These are phyloP conservation scores for Saturnispora bothae DNA, from an alignment of 805 yeast genomes.

Conservation along the genomic window DNA sequence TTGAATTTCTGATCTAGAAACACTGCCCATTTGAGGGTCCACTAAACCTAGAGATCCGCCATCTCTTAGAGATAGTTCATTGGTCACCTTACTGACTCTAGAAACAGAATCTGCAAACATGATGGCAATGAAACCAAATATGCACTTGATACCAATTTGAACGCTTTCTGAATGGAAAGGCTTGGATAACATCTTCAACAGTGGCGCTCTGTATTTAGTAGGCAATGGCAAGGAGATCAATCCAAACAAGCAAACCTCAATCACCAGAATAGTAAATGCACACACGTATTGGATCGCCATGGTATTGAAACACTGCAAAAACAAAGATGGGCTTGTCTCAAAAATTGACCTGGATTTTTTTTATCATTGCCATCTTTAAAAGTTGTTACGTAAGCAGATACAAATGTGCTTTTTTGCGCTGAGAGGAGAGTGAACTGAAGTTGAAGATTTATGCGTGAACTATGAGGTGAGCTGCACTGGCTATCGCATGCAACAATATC, in stretches of 20 bases:
- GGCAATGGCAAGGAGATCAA: slow-evolving; percentile 83
- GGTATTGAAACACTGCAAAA: no score
- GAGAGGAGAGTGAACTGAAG: no score
- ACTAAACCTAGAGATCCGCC: background rate
- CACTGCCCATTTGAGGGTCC: slow-evolving; percentile 21
- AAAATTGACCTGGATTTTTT: no score
- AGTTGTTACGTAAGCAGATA: no score
- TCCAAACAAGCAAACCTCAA: slow-evolving; percentile 72
- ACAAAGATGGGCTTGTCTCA: no score
- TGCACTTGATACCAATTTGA: slow-evolving; percentile 68
- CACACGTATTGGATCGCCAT: slow-evolving; percentile 26
- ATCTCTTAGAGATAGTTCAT: slow-evolving; percentile 37
- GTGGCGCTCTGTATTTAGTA: slow-evolving; percentile 53
- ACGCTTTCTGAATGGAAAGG: slow-evolving; percentile 67
- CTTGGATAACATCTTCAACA: slow-evolving; percentile 49
- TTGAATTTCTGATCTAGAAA: slow-evolving; percentile 71
- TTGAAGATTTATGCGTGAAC: no score
- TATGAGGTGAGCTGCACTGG: no score
- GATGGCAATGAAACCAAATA: slow-evolving; percentile 72
- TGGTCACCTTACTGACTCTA: slow-evolving; percentile 60
- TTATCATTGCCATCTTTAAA: no score
- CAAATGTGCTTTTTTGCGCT: no score
- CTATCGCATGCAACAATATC: no score
- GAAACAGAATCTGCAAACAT: slow-evolving; percentile 83
- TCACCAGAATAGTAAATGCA: slow-evolving; percentile 61